These are phyloP conservation scores for Pestalotiopsis fici DNA, from an alignment of 2,329 filamentous ascomycete species.

Conservation along the genomic window DNA sequence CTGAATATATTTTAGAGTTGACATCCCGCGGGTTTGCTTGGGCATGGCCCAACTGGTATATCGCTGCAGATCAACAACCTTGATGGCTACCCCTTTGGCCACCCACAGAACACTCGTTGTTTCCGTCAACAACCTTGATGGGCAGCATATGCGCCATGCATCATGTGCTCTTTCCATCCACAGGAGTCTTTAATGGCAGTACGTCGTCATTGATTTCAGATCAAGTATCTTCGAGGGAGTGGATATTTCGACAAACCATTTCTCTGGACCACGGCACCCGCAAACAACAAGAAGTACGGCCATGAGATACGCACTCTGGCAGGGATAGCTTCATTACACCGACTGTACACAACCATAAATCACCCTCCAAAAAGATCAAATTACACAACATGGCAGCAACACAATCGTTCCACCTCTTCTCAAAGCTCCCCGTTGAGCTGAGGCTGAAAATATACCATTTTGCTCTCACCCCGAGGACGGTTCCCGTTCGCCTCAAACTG, in stretches of 20 bases:
- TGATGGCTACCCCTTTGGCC: conserved; percentile 8
- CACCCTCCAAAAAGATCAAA: too few species aligned
- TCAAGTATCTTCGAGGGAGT: too few species aligned
- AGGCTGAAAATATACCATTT: conserved; percentile 8
- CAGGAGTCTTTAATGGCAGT: too few species aligned
- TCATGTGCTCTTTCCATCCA: background rate
- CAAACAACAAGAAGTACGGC: too few species aligned
- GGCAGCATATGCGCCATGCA: background rate
- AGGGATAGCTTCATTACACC: too few species aligned
- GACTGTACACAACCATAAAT: too few species aligned
- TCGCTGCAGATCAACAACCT: background rate
- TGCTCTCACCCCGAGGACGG: conserved; percentile 8
- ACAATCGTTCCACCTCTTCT: conserved; percentile 4
- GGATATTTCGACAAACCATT: too few species aligned
- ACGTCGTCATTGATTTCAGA: too few species aligned
- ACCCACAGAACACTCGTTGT: background rate
- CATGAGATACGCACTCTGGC: too few species aligned
- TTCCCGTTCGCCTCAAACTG: conserved; percentile 7
- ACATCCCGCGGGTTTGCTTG: background rate
- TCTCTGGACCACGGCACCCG: too few species aligned
- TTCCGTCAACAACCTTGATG: background rate
- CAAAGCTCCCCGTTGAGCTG: conserved; percentile 6
- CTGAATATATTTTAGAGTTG: background rate
- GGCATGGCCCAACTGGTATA: background rate
- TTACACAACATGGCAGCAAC: background rate